Evolutionary conservation across 108 stramenopile genomes (phyloP).

Genomic region (Conticribra weissflogii): DNA sequence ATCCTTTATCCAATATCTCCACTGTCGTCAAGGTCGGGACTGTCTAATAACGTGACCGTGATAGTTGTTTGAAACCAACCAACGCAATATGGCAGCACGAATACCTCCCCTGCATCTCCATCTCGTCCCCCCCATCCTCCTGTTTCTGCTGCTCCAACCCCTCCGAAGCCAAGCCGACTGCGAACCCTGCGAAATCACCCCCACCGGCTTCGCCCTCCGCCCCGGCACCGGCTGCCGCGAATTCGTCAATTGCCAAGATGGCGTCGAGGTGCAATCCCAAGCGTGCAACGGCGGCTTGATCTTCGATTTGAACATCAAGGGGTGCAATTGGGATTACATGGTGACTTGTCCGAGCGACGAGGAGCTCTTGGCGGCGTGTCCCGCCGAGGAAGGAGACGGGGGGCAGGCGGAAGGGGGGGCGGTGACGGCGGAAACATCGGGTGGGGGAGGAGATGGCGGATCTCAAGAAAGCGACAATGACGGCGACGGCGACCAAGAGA

Average conservation of each 20-base stretch:
- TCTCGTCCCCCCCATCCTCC: neutral
- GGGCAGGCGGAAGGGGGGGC: neutral
- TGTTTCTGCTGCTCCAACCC: neutral
- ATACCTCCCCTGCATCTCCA: neutral
- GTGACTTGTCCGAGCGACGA: conserved; percentile 17
- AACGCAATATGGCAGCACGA: too few relatives aligned
- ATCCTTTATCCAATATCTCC: too few relatives aligned
- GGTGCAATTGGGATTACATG: conserved; percentile 24
- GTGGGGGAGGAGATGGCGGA: too few relatives aligned
- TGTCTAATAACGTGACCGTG: too few relatives aligned
- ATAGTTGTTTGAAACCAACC: too few relatives aligned
- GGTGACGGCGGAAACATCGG: too few relatives aligned
- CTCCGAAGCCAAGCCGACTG: conserved; percentile 4
- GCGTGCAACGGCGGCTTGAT: conserved; percentile 9
- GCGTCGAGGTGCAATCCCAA: neutral
- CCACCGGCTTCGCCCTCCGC: conserved; percentile 13
- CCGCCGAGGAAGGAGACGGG: neutral
- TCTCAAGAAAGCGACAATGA: too few relatives aligned
- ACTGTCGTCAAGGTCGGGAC: too few relatives aligned
- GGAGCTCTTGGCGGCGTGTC: neutral
- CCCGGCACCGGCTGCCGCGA: conserved; percentile 12
- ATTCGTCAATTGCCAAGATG: conserved; percentile 14
- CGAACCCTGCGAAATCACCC: conserved; percentile 2
- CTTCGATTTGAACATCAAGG: conserved; percentile 9
- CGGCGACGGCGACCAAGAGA: neutral